Evolutionary conservation across 164 flowering plant species (phyloP), one percentile per base, ranked within the genome.

Genomic region (Aristolochia contorta): DNA sequence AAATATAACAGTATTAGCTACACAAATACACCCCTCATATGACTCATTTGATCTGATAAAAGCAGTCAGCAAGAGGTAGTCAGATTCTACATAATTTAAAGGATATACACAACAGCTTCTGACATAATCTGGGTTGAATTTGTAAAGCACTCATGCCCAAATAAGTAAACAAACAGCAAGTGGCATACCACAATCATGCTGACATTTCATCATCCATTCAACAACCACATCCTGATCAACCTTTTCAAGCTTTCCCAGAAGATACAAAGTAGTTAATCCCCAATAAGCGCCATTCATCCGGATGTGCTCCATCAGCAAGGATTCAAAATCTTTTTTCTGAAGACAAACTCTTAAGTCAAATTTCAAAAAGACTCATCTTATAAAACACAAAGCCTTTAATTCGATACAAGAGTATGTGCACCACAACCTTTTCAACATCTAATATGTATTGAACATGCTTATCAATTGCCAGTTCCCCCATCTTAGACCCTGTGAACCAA

Each of bases 271-370:
- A 18, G 93, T 80, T 79, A 92, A 74, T 43, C 97, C 97, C 96
- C 97, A 87, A 57, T 87, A 92, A 58, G 91, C 96, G 33, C 98
- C 98, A 73, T 75, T 92, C 80, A 92, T 71, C 56, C 96, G 77
- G n/a, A 92, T 65, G 70, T 92, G 96, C 67, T 89, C 98, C 90
- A 84, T 84, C 58, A 79, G 82, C 72, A 89, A 89, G 22, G 96
- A 81, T 60, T 75, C 86, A 71, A 84, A 84, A 74, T 72, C 73
- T 71, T 83, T 87, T 60, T 89, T 89, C 63, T 65, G 86, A 68
- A 58, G 0, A 6, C 4, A 47, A 22, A 61, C 22, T 37, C 4
- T 25, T 23, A 16, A 48, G 54, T 9, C 4, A 47, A 15, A 19
- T 45, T 32, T 20, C 18, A 16, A 12, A 37, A 3, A 37, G 7